phyloP scores from a whole-genome alignment of 371 early-diverging fungal species.

The Massospora cicadina region DNA sequence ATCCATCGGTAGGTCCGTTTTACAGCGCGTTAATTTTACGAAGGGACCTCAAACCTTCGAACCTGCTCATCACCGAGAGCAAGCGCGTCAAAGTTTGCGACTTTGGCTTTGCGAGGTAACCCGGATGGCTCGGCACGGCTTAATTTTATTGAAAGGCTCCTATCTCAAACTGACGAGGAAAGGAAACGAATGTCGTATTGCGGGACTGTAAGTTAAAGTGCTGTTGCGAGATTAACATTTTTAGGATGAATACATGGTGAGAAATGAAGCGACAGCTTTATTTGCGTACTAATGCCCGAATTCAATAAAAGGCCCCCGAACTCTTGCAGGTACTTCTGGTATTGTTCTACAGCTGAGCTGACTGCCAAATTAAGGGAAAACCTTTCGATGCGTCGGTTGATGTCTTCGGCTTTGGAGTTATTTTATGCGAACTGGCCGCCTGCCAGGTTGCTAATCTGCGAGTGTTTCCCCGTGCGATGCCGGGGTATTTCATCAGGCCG shows the following conservation, averaged over 20 bases:
- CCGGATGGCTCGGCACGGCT: background rate
- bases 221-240: background rate
- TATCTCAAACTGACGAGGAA: slow-evolving; percentile 22
- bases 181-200: slow-evolving; percentile 31
- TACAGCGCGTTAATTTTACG: background rate
- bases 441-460: slow-evolving; percentile 20
- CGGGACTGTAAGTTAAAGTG: slow-evolving; percentile 24
- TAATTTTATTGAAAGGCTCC: slow-evolving; percentile 17
- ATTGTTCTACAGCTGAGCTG: background rate
- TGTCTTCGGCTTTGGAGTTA: slow-evolving; percentile 32
- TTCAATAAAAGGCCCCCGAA: slow-evolving; percentile 30
- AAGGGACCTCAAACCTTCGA: slow-evolving; percentile 5
- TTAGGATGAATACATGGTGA: slow-evolving; percentile 11
- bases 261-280: background rate
- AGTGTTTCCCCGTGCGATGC: slow-evolving; percentile 18
- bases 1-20: slow-evolving; percentile 25
- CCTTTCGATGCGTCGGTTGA: slow-evolving; percentile 30
- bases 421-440: slow-evolving; percentile 29
- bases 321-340: slow-evolving; percentile 19
- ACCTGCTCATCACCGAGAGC: slow-evolving; percentile 10
- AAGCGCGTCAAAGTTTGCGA: slow-evolving; percentile 27
- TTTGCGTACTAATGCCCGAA: background rate
- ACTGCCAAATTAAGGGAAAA: slow-evolving; percentile 16
- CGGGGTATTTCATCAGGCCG: slow-evolving; percentile 22
- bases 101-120: slow-evolving; percentile 24